Conservation (phyloP, 2,329 filamentous ascomycete genomes). For the Beauveria bassiana region DNA sequence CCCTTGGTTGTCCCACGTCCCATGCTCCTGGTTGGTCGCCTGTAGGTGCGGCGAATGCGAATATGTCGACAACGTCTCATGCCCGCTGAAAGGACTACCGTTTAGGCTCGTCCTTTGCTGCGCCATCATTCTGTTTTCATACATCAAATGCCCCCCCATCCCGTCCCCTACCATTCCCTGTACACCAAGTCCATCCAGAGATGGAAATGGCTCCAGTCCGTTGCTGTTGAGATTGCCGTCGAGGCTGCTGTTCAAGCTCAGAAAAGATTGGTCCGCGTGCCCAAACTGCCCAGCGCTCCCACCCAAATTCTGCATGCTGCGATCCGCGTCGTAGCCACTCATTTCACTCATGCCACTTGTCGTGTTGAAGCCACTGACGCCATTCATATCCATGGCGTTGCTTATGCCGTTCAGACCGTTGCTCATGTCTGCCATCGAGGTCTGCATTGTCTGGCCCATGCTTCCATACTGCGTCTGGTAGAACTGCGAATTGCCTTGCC, state of each 20-base stretch:
- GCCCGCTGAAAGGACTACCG: conserved; percentile 29
- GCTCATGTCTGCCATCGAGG: conserved; percentile 15
- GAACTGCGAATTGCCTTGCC: conserved; percentile 15
- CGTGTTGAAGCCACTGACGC: conserved; percentile 15
- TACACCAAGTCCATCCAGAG: conserved; percentile 26
- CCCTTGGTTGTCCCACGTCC: conserved; percentile 19
- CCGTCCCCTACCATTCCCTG: conserved; percentile 19
- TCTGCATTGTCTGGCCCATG: conserved; percentile 20
- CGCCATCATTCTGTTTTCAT: conserved; percentile 23
- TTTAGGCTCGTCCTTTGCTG: conserved; percentile 22
- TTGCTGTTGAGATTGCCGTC: background rate
- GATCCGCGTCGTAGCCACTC: conserved; percentile 16
- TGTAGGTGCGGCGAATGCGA: conserved; percentile 26
- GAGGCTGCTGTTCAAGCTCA: conserved; percentile 13
- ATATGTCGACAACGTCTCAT: conserved; percentile 28
- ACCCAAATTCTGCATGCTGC: conserved; percentile 20
- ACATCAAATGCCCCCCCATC: conserved; percentile 23
- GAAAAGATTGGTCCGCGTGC: conserved; percentile 18
- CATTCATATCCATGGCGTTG: background rate
- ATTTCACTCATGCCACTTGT: conserved; percentile 14
- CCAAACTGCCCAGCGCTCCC: conserved; percentile 19
- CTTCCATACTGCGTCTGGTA: conserved; percentile 21
- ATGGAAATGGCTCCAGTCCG: conserved; percentile 24
- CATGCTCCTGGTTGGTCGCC: conserved; percentile 16
- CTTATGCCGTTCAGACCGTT: background rate